phyloP scores from a whole-genome alignment of 345 rosid species.

The Gossypium raimondii region DNA sequence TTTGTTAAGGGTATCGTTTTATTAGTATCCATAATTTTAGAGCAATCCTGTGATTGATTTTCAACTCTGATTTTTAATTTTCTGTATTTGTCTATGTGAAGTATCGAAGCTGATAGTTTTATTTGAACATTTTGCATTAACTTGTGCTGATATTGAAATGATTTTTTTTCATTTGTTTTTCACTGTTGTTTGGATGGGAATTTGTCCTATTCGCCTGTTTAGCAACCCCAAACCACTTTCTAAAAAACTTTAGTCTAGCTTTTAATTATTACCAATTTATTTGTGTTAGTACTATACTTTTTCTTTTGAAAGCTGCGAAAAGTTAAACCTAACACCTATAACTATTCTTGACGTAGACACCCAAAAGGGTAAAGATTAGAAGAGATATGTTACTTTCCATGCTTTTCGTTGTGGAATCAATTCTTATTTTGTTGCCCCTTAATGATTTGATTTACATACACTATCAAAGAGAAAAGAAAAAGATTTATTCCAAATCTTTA shows the following conservation, averaged over 20 bases:
- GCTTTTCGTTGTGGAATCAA: neutral
- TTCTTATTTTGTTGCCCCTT: neutral
- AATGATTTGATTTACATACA: neutral
- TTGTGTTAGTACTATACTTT: neutral
- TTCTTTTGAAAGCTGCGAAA: neutral
- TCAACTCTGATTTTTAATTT: neutral
- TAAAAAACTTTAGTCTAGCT: neutral
- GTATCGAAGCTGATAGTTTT: neutral
- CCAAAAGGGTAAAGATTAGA: neutral
- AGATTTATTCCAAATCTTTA: slow-evolving; percentile 10
- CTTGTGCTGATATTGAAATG: neutral
- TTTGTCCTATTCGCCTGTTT: neutral
- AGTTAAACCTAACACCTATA: neutral
- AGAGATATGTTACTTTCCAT: neutral
- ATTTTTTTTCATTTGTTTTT: neutral
- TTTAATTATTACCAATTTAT: neutral
- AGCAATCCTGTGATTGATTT: neutral
- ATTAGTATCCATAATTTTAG: neutral
- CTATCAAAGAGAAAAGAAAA: neutral
- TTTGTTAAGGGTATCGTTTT: neutral
- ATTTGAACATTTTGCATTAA: neutral
- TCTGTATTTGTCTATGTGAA: neutral
- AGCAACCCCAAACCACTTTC: neutral
- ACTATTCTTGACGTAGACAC: slow-evolving; percentile 11
- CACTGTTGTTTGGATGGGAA: neutral